phyloP scores from a whole-genome alignment of 2,329 filamentous ascomycete species.

The Daldinia sp. region DNA sequence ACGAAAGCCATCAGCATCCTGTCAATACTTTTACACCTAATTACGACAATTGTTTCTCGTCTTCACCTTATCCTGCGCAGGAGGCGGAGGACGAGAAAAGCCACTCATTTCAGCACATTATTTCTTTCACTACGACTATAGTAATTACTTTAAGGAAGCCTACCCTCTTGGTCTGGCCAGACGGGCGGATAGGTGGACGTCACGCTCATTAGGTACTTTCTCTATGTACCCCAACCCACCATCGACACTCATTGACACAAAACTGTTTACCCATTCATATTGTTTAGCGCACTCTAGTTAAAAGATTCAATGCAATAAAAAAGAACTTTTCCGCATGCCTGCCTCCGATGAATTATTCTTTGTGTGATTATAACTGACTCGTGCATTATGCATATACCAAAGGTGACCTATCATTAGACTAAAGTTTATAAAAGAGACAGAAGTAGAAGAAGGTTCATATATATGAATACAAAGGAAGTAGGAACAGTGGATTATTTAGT shows the following conservation, averaged over 20 bases:
- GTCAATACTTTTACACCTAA: background rate
- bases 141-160: constrained; percentile 4
- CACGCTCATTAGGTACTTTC: constrained; percentile 1
- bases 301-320: background rate
- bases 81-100: background rate
- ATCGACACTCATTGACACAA: background rate
- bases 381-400: background rate
- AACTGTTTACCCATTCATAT: background rate
- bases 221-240: background rate
- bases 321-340: background rate
- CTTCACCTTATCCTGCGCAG: background rate
- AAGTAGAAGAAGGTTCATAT: too few species aligned
- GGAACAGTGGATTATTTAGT: too few species aligned
- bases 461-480: too few species aligned
- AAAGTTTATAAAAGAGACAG: background rate
- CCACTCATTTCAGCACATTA: constrained; percentile 1
- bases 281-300: background rate
- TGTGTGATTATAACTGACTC: background rate
- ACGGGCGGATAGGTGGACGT: constrained; percentile 16
- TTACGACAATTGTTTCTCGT: background rate
- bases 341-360: background rate
- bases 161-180: constrained; percentile 27
- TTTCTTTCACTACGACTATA: background rate
- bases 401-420: background rate
- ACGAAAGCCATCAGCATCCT: background rate